These are phyloP conservation scores for Schrenkiella parvula DNA, from an alignment of 345 rosid genomes.

Conservation along the genomic window DNA sequence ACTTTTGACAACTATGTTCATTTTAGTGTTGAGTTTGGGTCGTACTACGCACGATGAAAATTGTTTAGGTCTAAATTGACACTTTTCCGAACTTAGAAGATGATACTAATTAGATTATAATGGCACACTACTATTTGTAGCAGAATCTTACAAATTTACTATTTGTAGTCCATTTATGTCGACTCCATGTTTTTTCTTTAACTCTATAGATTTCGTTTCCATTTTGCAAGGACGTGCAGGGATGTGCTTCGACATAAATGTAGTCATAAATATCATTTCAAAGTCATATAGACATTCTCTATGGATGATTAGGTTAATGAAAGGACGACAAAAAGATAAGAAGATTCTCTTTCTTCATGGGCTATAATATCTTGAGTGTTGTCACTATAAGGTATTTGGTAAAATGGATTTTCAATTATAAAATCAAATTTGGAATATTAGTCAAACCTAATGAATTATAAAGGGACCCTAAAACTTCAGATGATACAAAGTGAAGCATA, in stretches of 20 bases:
- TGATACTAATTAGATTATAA: background rate
- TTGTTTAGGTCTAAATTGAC: no score
- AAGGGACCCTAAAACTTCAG: constrained; percentile 27
- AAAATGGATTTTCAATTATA: constrained; percentile 31
- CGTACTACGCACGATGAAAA: no score
- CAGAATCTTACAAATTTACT: background rate
- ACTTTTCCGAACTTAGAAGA: no score
- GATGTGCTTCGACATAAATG: constrained; percentile 20
- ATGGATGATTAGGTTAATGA: constrained; percentile 25
- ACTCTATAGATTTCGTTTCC: background rate
- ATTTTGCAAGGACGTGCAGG: constrained; percentile 15
- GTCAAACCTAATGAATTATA: constrained; percentile 28
- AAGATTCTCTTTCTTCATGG: constrained; percentile 29
- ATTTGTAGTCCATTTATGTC: background rate
- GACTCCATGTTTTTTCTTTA: constrained; percentile 9
- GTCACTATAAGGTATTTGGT: constrained; percentile 31
- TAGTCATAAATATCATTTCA: constrained; percentile 10
- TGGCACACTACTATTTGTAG: background rate
- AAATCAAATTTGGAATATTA: constrained; percentile 22
- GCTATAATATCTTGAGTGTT: constrained; percentile 19
- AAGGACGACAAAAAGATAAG: constrained; percentile 29
- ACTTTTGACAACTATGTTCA: no score
- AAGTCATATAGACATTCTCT: constrained; percentile 17
- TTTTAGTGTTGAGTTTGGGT: no score
- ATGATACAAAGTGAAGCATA: constrained; percentile 22